Evolutionary conservation across 2,329 filamentous ascomycete species (phyloP).

Genomic region (Chrysoporthe austroafricana): DNA sequence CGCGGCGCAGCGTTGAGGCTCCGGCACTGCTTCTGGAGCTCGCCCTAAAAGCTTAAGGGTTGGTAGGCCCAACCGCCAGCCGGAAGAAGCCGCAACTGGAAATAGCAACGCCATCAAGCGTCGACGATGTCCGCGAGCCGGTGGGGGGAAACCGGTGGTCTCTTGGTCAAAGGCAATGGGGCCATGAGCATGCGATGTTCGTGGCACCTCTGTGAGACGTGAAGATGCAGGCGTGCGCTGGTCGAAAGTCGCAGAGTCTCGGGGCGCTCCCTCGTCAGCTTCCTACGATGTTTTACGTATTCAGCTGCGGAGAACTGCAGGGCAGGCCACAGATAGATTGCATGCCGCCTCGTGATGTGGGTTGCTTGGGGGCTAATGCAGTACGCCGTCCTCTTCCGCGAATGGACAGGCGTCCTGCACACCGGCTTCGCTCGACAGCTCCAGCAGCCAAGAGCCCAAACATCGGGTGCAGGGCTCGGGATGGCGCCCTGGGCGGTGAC

Average conservation of each 20-base stretch:
- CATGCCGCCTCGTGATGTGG: conserved; percentile 10
- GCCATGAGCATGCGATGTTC: too few species aligned
- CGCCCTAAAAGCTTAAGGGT: not conserved
- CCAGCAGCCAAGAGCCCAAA: not conserved
- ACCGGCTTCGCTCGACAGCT: not conserved
- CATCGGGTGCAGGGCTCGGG: not conserved
- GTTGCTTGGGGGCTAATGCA: conserved; percentile 5
- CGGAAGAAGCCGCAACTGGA: not conserved
- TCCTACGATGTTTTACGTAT: not conserved
- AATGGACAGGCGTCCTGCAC: not conserved
- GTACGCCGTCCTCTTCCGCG: not conserved
- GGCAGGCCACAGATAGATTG: not conserved
- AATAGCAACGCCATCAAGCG: not conserved
- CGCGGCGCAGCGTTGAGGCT: not conserved
- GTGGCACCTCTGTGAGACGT: too few species aligned
- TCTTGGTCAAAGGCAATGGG: too few species aligned
- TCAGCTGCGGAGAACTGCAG: not conserved
- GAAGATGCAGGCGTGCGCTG: not conserved
- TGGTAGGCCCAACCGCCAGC: not conserved
- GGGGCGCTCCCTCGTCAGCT: not conserved
- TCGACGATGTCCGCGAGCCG: not conserved
- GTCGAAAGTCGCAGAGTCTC: not conserved
- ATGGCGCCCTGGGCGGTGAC: not conserved
- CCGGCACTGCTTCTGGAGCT: conserved; percentile 3
- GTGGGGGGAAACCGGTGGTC: not conserved